Percentiles rank a stretch among this genome's conserved stretches.
Evolutionary conservation across 768 basidiomycete genomes (phyloP).

Genomic region (Infundibulicybe gibba): DNA sequence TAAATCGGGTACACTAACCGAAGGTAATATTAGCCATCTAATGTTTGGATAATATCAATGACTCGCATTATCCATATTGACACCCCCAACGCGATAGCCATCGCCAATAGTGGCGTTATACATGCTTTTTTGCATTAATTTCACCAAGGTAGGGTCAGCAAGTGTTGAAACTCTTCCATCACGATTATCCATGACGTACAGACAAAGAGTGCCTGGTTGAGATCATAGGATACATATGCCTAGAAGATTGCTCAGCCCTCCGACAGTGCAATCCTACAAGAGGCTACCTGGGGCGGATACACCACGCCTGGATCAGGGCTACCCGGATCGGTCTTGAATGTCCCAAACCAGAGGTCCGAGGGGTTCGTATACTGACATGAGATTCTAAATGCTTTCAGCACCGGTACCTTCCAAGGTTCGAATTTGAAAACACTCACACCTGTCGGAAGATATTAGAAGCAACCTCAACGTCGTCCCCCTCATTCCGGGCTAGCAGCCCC

Average conservation of each 20-base stretch:
- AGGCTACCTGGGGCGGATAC: conserved; percentile 10
- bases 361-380: conserved; percentile 19
- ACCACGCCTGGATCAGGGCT: conserved; percentile 11
- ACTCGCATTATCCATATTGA: conserved; percentile 25
- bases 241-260: neutral
- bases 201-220: conserved; percentile 21
- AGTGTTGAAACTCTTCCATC: conserved; percentile 24
- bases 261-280: neutral
- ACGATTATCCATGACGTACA: conserved; percentile 25
- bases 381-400: conserved; percentile 1
- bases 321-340: conserved; percentile 13
- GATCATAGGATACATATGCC: conserved; percentile 22
- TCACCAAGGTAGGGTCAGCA: conserved; percentile 19
- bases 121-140: conserved; percentile 23
- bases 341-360: conserved; percentile 22
- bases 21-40: neutral
- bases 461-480: conserved; percentile 14
- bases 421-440: conserved; percentile 6
- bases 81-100: conserved; percentile 24
- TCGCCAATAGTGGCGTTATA: conserved; percentile 28
- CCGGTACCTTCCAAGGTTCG: too few species aligned
- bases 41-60: neutral
- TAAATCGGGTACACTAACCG: conserved; percentile 21
- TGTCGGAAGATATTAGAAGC: conserved; percentile 17
- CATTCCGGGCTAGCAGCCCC: conserved; percentile 21